Base-by-base conservation (phyloP, 2,329 filamentous ascomycete species). In the Fusarium cicatricum region DNA sequence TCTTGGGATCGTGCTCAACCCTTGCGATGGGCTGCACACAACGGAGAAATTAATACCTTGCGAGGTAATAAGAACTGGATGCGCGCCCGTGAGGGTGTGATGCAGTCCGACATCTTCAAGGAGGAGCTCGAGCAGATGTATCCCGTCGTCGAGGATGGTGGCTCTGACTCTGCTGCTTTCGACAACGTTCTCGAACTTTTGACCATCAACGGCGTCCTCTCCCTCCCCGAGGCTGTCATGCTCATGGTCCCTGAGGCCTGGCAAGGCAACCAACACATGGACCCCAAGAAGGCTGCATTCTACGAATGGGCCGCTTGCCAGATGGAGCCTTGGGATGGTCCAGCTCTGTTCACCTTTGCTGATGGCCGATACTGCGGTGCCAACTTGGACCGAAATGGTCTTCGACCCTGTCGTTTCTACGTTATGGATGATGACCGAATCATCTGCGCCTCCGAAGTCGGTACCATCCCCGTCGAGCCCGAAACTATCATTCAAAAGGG, bases 21-120 rank as follows among this genome's bases (percentile, higher is more conserved):
- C 61, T 81, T 98, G 63, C 87, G 94, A 78, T 98, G 94, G 94
- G 93, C 93, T 64, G 94, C 94, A 70, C 94, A 98, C 82, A 98
- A 98, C 75, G 94, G 94, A 82, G 94, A 98, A 80, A 98, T 98
- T 74, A 98, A 98, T 78, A 98, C 94, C 2, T 81, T 98, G 59
- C 90, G 94, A 73, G 94, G 94, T 58, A 98, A 98, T 82, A 98
- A 98, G 84, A 98, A 98, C 79, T 98, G 94, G 94, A 98, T 98
- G 94, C 90, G 93, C 68, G 94, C 94, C 60, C 89, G 94, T 72
- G 94, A 98, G 79, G 94, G 94, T 76, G 88, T 97, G 63, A 90
- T 98, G 85, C 90, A 92, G 73, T 98, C 94, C 2, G 88, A 93
- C 64, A 82, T 96, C 49, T 98, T 98, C 73, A 92, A 91, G 61